Evolutionary conservation across 768 basidiomycete genomes (phyloP).

Genomic region (Lentinula sp.): DNA sequence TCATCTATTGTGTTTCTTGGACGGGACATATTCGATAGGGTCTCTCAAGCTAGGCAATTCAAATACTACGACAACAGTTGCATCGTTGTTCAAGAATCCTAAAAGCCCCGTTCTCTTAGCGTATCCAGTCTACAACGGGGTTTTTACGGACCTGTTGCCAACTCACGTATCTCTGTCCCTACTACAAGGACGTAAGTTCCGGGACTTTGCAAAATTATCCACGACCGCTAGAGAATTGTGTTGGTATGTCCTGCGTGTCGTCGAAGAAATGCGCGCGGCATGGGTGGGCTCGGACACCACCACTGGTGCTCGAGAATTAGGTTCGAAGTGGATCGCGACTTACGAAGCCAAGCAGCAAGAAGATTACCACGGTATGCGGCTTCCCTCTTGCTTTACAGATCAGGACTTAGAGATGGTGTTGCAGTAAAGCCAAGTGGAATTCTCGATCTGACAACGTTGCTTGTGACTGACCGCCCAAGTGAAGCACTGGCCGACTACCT

Average conservation of each 20-base stretch:
- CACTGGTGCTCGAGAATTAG: slow-evolving; percentile 65
- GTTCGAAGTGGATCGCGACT: slow-evolving; percentile 64
- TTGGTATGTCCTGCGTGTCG: slow-evolving; percentile 64
- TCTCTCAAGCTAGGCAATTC: slow-evolving; percentile 30
- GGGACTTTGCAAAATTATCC: slow-evolving; percentile 68
- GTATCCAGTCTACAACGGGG: slow-evolving; percentile 27
- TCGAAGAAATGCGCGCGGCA: slow-evolving; percentile 63
- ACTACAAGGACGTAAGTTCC: slow-evolving; percentile 45
- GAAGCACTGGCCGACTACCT: slow-evolving; percentile 71
- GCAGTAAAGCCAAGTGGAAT: slow-evolving; percentile 60
- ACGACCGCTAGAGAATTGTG: slow-evolving; percentile 64
- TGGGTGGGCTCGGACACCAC: slow-evolving; percentile 71
- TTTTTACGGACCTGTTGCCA: slow-evolving; percentile 29
- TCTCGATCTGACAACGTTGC: slow-evolving; percentile 63
- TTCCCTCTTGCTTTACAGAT: slow-evolving; percentile 1
- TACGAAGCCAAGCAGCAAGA: slow-evolving; percentile 60
- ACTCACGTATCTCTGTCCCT: slow-evolving; percentile 48
- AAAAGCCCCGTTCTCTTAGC: slow-evolving; percentile 41
- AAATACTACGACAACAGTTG: slow-evolving; percentile 12
- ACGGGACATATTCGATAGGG: slow-evolving; percentile 73
- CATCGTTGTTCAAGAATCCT: slow-evolving; percentile 43
- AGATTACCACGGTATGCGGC: slow-evolving; percentile 52
- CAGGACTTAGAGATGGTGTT: slow-evolving; percentile 10
- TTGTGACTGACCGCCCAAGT: slow-evolving; percentile 67
- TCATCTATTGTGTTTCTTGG: slow-evolving; percentile 58